Base-by-base conservation (phyloP, 768 basidiomycete genomes). In the Pisolithus albus region DNA sequence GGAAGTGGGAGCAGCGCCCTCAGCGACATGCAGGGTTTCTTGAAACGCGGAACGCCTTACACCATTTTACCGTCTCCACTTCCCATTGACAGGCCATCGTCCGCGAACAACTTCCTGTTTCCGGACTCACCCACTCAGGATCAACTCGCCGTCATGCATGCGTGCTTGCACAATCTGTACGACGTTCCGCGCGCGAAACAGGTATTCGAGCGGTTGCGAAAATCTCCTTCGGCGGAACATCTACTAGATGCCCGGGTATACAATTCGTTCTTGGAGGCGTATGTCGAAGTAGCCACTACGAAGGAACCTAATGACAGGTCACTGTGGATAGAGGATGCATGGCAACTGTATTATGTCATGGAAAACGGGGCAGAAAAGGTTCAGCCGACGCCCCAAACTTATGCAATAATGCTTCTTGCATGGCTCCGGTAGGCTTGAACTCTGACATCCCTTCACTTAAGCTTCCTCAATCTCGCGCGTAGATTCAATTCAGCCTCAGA, bases 161-260 rank as follows among this genome's bases (percentile, higher is more conserved):
- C 90, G 4, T 94, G 92, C 63, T 69, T 94, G 11, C 77, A 85
- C 64, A 80, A 86, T 55, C 61, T 80, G 2, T 82, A 85, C 64
- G 88, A 92, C 63, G 81, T 92, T 0, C 73, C 77, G 0, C 85
- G 92, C 5, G 92, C 92, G 7, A 81, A 81, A 56, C 70, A 73
- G 36, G 78, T 94, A 21, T 92, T 93, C 56, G 78, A 81, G 44
- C 73, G 76, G 8, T 66, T 93, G 36, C 78, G 84, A 6, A 65
- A 68, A 55, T 56, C 65, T 0, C 52, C 67, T 0, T 58, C 77
- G 0, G 71, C 72, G 0, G 72, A 79, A 5, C 70, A 74, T 5
- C 60, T 88, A 15, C 61, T 82, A 19, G 72, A 79, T 10, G 49
- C 61, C 3, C 69, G 74, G 16, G 52, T 78, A 26, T 86, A 86